Evolutionary conservation across 2,329 filamentous ascomycete species (phyloP), one percentile per base, ranked within the genome.

Genomic region (Mycosphaerella arachidis): DNA sequence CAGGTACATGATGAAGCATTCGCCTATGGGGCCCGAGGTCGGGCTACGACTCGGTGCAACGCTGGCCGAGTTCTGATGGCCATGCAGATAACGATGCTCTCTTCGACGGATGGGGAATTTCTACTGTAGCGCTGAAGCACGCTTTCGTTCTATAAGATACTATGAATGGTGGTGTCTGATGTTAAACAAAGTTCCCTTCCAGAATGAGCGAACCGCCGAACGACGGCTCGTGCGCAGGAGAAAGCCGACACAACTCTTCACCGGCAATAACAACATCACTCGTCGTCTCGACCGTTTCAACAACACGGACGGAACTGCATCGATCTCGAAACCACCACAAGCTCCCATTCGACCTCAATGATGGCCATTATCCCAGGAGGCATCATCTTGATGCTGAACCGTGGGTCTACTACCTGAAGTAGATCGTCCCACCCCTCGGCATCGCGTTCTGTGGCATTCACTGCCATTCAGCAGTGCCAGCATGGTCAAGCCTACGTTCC

Each of bases 21-120:
- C 57, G 57, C 57, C 57, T 59, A 59, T 48, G 33, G 53, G 57
- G 57, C 57, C 57, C 57, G 57, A 59, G 57, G 51, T 59, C 57
- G 57, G 57, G 57, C 52, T 55, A 33, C 13, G 27, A 29, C 48
- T 55, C 57, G 57, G 57, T 50, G 1, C 51, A 51, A 18, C 43
- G 52, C 48, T 55, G 33, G 43, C 57, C 57, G 57, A 33, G 30
- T 16, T 8, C 13, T 43, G 40, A n/a, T n/a, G 40, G 5, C 12
- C 12, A 8, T 35, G 40, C 40, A 43, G n/a, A 43, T 18, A 16
- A 13, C 40, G 40, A 43, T 16, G 18, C n/a, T n/a, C n/a, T 35
- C 31, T 35, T 35, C 1, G 31, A 12, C 7, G 12, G 31, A 35
- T 35, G 31, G 31, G 12, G 24, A 24, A 24, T 24, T 24, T 24